Base-by-base conservation (phyloP, 2,329 filamentous ascomycete species). In the Trematosphaeria pertusa region DNA sequence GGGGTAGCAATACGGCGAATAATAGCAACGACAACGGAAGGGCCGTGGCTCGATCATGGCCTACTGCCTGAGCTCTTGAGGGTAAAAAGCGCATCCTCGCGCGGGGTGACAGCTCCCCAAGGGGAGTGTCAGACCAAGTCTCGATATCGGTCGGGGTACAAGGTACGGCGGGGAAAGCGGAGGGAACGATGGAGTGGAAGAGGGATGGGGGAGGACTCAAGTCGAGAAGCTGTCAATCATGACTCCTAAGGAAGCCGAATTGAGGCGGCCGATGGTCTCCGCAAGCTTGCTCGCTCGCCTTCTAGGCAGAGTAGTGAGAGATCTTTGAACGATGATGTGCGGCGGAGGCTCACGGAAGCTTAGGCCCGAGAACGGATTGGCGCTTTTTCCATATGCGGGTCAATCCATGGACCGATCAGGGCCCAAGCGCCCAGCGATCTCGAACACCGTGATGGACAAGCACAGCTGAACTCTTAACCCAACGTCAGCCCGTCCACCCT, bases 271-370 rank as follows among this genome's bases (percentile, higher is more conserved):
- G 21, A 38, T 20, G 18, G 39, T 37, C 39, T 44, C 37, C 20
- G 33, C 20, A 28, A 20, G 9, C 9, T 8, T 10, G 14, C 15
- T 33, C 31, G 31, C 6, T 5, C 18, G 10, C 11, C n/a, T 38
- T 11, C 20, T 5, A 38, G n/a, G n/a, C n/a, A 22, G 9, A 39
- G 28, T 21, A 32, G 33, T 34, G 40, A 24, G 4, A n/a, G 32
- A n/a, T 34, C 32, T 34, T 34, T 15, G 10, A 34, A 14, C 8
- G 14, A 8, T 7, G 9, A 14, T 19, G 17, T 26, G 43, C 36
- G 22, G 35, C 44, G 44, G 38, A 47, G 26, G 18, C 24, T 31
- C 38, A 22, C 43, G 48, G 44, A 41, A 37, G 40, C 40, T 45
- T 40, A 38, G 15, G 19, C n/a, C 17, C n/a, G n/a, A n/a, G n/a